phyloP scores from a whole-genome alignment of 2,329 filamentous ascomycete species.

The Arthroderma uncinatum region DNA sequence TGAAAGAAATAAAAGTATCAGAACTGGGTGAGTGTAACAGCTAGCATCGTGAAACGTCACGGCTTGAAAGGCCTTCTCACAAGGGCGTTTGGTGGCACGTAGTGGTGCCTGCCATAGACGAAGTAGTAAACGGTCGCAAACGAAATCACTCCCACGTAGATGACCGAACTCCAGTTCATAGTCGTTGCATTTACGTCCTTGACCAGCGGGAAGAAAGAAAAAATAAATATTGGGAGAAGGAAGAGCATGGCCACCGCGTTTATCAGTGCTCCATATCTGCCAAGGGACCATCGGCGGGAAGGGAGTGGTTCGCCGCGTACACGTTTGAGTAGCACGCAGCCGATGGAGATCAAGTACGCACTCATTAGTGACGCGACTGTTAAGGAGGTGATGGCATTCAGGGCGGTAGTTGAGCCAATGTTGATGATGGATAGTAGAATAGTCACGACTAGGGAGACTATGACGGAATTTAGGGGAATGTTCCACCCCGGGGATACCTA shows the following conservation, averaged over 20 bases:
- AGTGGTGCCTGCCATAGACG: constrained; percentile 31
- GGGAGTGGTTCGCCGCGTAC: constrained; percentile 33
- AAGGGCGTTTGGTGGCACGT: constrained; percentile 30
- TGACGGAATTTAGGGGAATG: constrained; percentile 39
- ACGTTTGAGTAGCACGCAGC: constrained; percentile 37
- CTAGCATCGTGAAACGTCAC: background rate
- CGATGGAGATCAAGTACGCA: constrained; percentile 38
- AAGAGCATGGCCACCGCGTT: constrained; percentile 34
- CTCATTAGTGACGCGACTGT: constrained; percentile 32
- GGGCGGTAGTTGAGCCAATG: constrained; percentile 38
- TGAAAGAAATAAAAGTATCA: background rate
- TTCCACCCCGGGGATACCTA: constrained; percentile 31
- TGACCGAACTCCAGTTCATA: constrained; percentile 41
- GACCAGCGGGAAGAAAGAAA: constrained; percentile 36
- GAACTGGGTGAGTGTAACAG: background rate
- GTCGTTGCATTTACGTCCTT: constrained; percentile 24
- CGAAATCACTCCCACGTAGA: constrained; percentile 36
- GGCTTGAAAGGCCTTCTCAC: constrained; percentile 21
- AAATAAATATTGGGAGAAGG: constrained; percentile 31
- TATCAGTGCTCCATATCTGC: constrained; percentile 35
- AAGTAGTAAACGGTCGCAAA: constrained; percentile 37
- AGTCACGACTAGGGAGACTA: constrained; percentile 36
- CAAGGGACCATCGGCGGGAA: constrained; percentile 36
- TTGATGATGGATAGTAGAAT: constrained; percentile 42
- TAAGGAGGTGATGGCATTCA: constrained; percentile 36